A percentile compares a stretch with the other conserved stretches of the same genome.
Conservation (phyloP, 225 moss, liverwort and hornwort species). For the Bryoerythrophyllum caledonicum region DNA sequence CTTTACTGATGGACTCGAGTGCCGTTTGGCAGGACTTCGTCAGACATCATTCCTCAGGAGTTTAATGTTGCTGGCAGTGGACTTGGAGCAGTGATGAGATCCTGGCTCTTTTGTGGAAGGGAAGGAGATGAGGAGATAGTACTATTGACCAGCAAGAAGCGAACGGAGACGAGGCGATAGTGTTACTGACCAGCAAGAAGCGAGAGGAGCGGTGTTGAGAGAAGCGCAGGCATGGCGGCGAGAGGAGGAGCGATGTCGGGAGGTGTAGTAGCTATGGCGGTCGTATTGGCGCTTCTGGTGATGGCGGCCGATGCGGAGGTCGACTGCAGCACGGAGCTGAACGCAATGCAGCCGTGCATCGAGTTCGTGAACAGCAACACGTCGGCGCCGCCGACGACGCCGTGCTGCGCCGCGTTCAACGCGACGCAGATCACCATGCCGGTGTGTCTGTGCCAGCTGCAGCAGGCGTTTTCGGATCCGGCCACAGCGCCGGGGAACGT, state of each 20-base stretch:
- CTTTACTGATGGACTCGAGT: too few species aligned
- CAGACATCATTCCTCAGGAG: background rate
- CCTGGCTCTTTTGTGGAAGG: too few species aligned
- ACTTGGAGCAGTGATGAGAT: background rate
- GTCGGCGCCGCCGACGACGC: conserved; percentile 7
- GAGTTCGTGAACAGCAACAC: conserved; percentile 27
- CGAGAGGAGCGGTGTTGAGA: too few species aligned
- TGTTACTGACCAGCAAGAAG: background rate
- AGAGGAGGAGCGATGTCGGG: conserved; percentile 15
- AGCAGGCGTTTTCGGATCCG: conserved; percentile 32
- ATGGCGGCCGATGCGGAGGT: conserved; percentile 12
- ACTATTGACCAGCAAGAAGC: background rate
- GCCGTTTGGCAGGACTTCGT: too few species aligned
- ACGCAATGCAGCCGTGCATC: conserved; percentile 29
- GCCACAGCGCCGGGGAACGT: conserved; percentile 30
- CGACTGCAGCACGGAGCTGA: conserved; percentile 35
- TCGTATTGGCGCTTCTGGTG: background rate
- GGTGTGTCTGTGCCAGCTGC: conserved; percentile 48
- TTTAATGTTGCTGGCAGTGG: conserved; percentile 9
- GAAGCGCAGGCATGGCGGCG: conserved; percentile 12
- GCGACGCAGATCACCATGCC: conserved; percentile 22
- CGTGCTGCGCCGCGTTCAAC: conserved; percentile 42
- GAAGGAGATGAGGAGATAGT: background rate
- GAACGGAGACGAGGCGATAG: background rate
- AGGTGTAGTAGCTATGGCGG: background rate